Evolutionary conservation across 2,329 filamentous ascomycete genomes (phyloP), one percentile per base, ranked within the genome.

Genomic region (Thermoascus crustaceus): DNA sequence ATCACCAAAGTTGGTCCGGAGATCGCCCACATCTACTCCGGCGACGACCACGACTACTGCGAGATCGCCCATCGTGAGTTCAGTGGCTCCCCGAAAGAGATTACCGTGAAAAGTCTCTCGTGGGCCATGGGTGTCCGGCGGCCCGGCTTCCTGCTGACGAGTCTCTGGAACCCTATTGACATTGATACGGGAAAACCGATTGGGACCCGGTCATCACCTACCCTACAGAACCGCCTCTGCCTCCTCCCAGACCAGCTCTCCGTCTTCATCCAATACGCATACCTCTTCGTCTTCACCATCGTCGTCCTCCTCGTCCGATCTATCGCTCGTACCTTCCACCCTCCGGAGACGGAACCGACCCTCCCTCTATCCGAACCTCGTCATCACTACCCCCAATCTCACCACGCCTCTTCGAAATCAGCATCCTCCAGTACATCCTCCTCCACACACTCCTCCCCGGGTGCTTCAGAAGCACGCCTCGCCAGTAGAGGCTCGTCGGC

Each of bases 11-110:
- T 94, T 21, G 87, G 86, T 1, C 53, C 60, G 21, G 85, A 91
- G 42, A 76, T 96, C 8, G 72, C 77, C 3, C 82, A 91, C 45
- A 82, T 88, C 27, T 98, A 96, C 55, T 94, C 87, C 0, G 91
- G 91, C 7, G 91, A 98, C 50, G 91, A 98, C 54, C 91, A 98
- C 64, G 91, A 98, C 64, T 95, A 96, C 64, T 98, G 91, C 63
- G 88, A 94, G 52, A 66, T 96, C 5, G 72, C 80, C 0, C 91
- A 98, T 59, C 76, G 78, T 2, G 71, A 76, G 11, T 76, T 80
- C 40, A 78, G 78, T 43, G 72, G 71, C 21, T 65, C 68, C 0
- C 72, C 70, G 4, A 74, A 71, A 17, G 91, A 98, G 58, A 93
- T 95, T 45, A 98, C 91, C 0, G 87, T 96, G 49, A 98, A 98